Evolutionary conservation across 1,284 basidiomycete species (phyloP), one percentile per base, ranked within the genome.

Genomic region (Cutaneotrichosporon arboriforme): DNA sequence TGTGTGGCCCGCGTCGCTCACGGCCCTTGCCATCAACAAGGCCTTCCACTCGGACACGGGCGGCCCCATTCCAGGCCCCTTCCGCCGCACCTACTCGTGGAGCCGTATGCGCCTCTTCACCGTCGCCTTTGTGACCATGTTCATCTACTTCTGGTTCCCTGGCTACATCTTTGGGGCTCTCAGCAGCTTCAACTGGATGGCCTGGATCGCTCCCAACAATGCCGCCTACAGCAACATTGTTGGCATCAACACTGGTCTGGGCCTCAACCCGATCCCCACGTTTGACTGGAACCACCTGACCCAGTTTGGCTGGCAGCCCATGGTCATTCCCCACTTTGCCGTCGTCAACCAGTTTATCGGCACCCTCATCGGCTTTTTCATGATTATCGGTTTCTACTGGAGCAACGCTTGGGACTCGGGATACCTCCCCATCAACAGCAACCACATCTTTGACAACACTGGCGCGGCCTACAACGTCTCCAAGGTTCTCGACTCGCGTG

Each of bases 151-250:
- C 60, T 77, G 70, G 70, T 72, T 78, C 67, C 74, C 75, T 17
- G 67, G 64, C 43, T 75, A 67, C 55, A 54, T 77, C 43, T 73
- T 74, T 55, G 54, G 53, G 13, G 79, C 77, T 12, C 72, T 82
- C 8, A 77, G 77, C 12, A 77, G 74, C 55, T 83, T 83, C 67
- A 80, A 79, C 60, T 83, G 82, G 82, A 77, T 82, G 17, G 78
- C 76, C 57, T 83, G 82, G 82, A 82, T 83, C 59, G 74, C 70
- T 33, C 81, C 81, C 13, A 63, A 64, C 52, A 64, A 66, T 45
- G 46, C 62, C 22, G 46, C 43, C 2, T 49, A 66, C n/a, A 57
- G 53, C 51, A 54, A 52, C 36, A 62, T 70, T 34, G 59, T 55
- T 17, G 63, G 64, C 22, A 34, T 47, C n/a, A 47, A 58, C 60